Evolutionary conservation across 1,284 basidiomycete genomes (phyloP).

Genomic region (Heliocybe sulcata): DNA sequence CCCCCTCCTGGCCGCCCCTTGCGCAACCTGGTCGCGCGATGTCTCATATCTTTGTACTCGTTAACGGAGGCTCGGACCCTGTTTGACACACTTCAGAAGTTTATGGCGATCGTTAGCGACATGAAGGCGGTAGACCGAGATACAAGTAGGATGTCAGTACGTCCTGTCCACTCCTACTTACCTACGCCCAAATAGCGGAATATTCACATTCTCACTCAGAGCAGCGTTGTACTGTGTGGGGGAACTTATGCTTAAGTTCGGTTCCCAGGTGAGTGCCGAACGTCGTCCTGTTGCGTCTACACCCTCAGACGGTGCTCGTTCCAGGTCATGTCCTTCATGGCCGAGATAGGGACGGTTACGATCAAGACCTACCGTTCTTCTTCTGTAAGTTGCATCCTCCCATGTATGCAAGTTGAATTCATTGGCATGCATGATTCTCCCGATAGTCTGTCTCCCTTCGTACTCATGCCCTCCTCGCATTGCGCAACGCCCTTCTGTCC

Average conservation of each 20-base stretch:
- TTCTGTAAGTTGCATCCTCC: slow-evolving; percentile 37
- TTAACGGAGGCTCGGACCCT: slow-evolving; percentile 78
- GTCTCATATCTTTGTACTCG: slow-evolving; percentile 72
- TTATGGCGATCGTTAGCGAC: slow-evolving; percentile 71
- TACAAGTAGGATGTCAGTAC: slow-evolving; percentile 56
- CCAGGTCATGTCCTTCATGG: slow-evolving; percentile 92
- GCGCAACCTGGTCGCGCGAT: slow-evolving; percentile 74
- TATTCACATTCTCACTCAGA: slow-evolving; percentile 26
- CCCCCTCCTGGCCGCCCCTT: slow-evolving; percentile 82
- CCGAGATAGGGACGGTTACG: slow-evolving; percentile 67
- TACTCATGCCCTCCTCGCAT: slow-evolving; percentile 72
- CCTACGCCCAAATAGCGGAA: slow-evolving; percentile 1
- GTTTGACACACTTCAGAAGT: slow-evolving; percentile 81
- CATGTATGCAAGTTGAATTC: slow-evolving; percentile 8
- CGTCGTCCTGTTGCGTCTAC: no score
- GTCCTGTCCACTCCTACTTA: slow-evolving; percentile 1
- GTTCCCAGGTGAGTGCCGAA: slow-evolving; percentile 75
- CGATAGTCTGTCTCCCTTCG: slow-evolving; percentile 72
- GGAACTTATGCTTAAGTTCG: slow-evolving; percentile 80
- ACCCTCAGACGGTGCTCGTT: slow-evolving; percentile 5
- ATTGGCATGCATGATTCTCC: slow-evolving; percentile 1
- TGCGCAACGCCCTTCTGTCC: slow-evolving; percentile 70
- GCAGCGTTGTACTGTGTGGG: slow-evolving; percentile 80
- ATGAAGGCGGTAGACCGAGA: slow-evolving; percentile 62
- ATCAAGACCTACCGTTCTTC: slow-evolving; percentile 69